Conservation (phyloP, 2,329 filamentous ascomycete species). For the Penicillium hordei region DNA sequence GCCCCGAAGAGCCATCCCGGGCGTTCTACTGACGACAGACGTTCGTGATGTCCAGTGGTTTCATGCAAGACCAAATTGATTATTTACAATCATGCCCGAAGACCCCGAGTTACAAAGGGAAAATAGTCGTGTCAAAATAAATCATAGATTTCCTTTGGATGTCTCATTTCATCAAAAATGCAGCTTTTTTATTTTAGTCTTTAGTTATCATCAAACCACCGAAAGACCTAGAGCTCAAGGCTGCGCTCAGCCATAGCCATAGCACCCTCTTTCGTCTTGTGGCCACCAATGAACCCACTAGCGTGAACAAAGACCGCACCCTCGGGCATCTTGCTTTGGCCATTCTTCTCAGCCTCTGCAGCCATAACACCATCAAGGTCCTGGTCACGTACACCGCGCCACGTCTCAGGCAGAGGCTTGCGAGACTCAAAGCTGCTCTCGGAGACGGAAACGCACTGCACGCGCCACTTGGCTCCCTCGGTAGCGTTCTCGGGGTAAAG, state of each 20-base stretch:
- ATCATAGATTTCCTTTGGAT: neutral
- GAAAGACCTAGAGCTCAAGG: conserved; percentile 28
- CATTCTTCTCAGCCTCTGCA: conserved; percentile 39
- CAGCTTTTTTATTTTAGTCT: conserved; percentile 5
- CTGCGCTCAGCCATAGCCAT: conserved; percentile 70
- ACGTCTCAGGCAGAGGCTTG: conserved; percentile 84
- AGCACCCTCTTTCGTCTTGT: conserved; percentile 85
- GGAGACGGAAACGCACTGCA: conserved; percentile 84
- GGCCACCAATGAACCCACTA: conserved; percentile 92
- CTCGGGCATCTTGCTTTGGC: conserved; percentile 40
- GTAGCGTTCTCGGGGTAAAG: conserved; percentile 82
- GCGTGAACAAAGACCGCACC: conserved; percentile 91
- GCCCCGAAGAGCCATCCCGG: neutral
- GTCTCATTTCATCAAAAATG: conserved; percentile 1
- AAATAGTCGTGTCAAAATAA: neutral
- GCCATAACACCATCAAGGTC: conserved; percentile 66
- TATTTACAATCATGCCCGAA: neutral
- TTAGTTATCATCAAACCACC: neutral
- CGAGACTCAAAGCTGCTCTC: conserved; percentile 88
- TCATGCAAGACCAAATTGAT: neutral
- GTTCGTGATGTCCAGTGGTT: neutral
- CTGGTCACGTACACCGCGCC: conserved; percentile 87
- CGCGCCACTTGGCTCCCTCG: conserved; percentile 81
- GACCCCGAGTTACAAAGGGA: neutral
- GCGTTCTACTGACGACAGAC: too few species aligned